These are phyloP conservation scores for Cercospora sp. DNA, from an alignment of 2,329 filamentous ascomycete species.

Conservation along the genomic window DNA sequence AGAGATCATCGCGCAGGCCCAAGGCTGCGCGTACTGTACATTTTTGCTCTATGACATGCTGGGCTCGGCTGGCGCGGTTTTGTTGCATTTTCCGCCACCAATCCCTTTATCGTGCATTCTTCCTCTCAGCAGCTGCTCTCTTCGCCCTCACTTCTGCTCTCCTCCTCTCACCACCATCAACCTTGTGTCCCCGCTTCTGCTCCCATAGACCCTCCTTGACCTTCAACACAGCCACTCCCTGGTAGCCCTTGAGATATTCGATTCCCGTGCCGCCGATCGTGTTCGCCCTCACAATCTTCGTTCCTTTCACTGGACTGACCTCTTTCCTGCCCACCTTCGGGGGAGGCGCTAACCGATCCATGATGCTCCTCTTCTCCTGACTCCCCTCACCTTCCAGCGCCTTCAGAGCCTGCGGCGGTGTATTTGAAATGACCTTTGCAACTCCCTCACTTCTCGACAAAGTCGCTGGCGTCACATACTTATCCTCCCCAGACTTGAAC, in stretches of 20 bases:
- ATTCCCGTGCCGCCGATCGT: conserved; percentile 76
- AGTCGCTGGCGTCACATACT: conserved; percentile 43
- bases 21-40: conserved; percentile 1
- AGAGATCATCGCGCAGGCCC: not conserved
- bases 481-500: conserved; percentile 6
- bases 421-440: conserved; percentile 62
- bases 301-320: conserved; percentile 54
- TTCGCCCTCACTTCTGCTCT: conserved; percentile 84
- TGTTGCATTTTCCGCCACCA: not conserved
- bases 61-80: not conserved
- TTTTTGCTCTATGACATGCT: not conserved
- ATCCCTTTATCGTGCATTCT: conserved; percentile 37
- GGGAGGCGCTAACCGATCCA: conserved; percentile 34
- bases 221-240: conserved; percentile 65
- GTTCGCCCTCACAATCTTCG: conserved; percentile 67
- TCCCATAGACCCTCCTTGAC: conserved; percentile 93
- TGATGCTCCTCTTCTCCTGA: conserved; percentile 26
- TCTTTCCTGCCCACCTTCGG: conserved; percentile 39
- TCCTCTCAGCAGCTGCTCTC: conserved; percentile 75
- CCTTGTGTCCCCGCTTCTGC: conserved; percentile 79
- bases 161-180: conserved; percentile 93
- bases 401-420: conserved; percentile 44
- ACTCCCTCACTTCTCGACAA: conserved; percentile 57
- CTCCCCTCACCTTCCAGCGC: conserved; percentile 18
- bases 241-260: conserved; percentile 63